A percentile compares a stretch with the other conserved stretches of the same genome.
Evolutionary conservation across 2,329 filamentous ascomycete genomes (phyloP).

Genomic region (Botrytis hyacinthi): DNA sequence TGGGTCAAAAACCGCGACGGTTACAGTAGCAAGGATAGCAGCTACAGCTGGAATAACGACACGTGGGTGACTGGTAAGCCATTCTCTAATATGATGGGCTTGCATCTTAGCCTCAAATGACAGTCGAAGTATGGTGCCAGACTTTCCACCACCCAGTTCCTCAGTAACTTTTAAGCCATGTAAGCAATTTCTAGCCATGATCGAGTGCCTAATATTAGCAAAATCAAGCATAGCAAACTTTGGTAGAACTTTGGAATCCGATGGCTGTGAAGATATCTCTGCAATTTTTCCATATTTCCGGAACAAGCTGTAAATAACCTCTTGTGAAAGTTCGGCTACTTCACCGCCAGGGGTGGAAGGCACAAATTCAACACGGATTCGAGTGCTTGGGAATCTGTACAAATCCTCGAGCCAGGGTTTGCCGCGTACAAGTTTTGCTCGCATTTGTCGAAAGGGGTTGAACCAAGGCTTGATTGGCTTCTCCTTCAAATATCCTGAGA

Average conservation of each 20-base stretch:
- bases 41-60: conserved; percentile 83
- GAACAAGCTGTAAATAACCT: conserved; percentile 83
- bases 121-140: conserved; percentile 73
- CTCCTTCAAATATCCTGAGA: conserved; percentile 63
- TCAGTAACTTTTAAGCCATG: conserved; percentile 77
- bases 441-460: conserved; percentile 72
- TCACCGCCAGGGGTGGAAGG: conserved; percentile 67
- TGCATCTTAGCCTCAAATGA: conserved; percentile 81
- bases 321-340: conserved; percentile 78
- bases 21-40: conserved; percentile 76
- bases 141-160: conserved; percentile 68
- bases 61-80: conserved; percentile 73
- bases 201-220: conserved; percentile 48
- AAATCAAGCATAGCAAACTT: conserved; percentile 81
- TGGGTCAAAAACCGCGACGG: conserved; percentile 88
- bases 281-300: conserved; percentile 85
- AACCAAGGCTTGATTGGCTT: conserved; percentile 84
- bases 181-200: conserved; percentile 57
- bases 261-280: conserved; percentile 78
- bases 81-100: conserved; percentile 77
- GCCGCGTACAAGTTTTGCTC: conserved; percentile 72
- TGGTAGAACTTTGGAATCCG: conserved; percentile 81
- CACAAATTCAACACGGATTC: conserved; percentile 82
- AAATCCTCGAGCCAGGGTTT: conserved; percentile 94
- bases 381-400: conserved; percentile 72